Conservation (phyloP, 192 early-diverging fungal species). For the Backusella westeae region DNA sequence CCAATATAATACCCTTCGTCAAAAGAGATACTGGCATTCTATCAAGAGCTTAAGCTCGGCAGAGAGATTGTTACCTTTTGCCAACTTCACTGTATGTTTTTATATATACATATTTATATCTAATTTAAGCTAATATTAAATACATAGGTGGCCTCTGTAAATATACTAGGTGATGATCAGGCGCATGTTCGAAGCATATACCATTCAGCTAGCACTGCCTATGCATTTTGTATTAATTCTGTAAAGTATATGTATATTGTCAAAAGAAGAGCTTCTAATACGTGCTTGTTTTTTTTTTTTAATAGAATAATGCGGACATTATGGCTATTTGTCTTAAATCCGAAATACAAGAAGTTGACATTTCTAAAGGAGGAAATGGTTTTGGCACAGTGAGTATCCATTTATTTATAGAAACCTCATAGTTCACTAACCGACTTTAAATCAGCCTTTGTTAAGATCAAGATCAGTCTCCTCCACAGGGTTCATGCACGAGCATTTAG, state of each 20-base stretch:
- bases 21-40: constrained; percentile 38
- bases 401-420: constrained; percentile 10
- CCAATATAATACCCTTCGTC: constrained; percentile 30
- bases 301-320: constrained; percentile 50
- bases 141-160: constrained; percentile 13
- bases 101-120: neutral
- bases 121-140: neutral
- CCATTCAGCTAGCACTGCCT: constrained; percentile 41
- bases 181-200: constrained; percentile 30
- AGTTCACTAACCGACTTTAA: neutral
- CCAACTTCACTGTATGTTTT: constrained; percentile 15
- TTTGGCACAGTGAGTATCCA: constrained; percentile 35
- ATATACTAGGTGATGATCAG: constrained; percentile 12
- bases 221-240: constrained; percentile 51
- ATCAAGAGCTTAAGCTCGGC: constrained; percentile 15
- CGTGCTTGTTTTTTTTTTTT: neutral
- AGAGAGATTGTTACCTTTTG: constrained; percentile 30
- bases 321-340: constrained; percentile 65
- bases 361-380: constrained; percentile 40
- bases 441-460: constrained; percentile 21
- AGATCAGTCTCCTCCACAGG: constrained; percentile 27
- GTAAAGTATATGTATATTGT: constrained; percentile 27
- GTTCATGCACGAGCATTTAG: neutral
- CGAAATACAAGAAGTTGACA: constrained; percentile 70
- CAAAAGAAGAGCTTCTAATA: neutral